Base-by-base conservation (phyloP, 2,329 filamentous ascomycete genomes). In the Madurella mycetomatis region DNA sequence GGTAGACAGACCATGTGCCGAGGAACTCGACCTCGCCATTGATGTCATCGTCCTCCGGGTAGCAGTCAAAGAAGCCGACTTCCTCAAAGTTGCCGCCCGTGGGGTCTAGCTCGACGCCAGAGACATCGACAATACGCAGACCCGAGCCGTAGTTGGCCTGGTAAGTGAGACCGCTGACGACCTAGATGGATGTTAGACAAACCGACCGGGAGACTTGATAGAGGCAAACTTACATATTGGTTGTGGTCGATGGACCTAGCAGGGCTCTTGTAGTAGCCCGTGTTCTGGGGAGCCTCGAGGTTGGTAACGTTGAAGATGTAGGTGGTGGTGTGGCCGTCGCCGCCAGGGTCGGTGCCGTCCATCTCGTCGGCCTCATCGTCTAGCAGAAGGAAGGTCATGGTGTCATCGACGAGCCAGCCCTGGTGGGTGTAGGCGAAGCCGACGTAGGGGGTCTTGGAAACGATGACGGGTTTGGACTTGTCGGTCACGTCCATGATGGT, bases 361-460 rank as follows among this genome's bases (percentile, higher is more conserved):
- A 60, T 53, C 68, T 82, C 79, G 53, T 82, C 79, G 11, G 76
- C 70, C 63, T 82, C 79, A 58, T 82, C 78, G 58, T 81, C 78
- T 5, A 80, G 63, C 13, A 80, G 69, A 4, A 81, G 72, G 61
- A 72, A 79, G 40, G 43, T 73, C 73, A 41, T 74, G 68, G 49
- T 66, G 1, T 66, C 64, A 62, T 80, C 75, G 19, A 80, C 70
- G 3, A 83, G 70, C 69, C 76, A 77, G 7, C 81, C 81, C 60
- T 84, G 81, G 63, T 84, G 81, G 1, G 79, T 81, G 68, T 83
- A 84, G 39, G 51, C 41, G 2, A 46, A 40, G 18, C 59, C 56
- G 17, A 15, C 47, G 51, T 61, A 61, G 7, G 37, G 25, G 15
- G 57, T 61, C 41, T 45, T 44, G 41, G 49, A 54, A 45, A 61